Conservation (phyloP, 2,329 filamentous ascomycete species). For the Alternaria dauci region DNA sequence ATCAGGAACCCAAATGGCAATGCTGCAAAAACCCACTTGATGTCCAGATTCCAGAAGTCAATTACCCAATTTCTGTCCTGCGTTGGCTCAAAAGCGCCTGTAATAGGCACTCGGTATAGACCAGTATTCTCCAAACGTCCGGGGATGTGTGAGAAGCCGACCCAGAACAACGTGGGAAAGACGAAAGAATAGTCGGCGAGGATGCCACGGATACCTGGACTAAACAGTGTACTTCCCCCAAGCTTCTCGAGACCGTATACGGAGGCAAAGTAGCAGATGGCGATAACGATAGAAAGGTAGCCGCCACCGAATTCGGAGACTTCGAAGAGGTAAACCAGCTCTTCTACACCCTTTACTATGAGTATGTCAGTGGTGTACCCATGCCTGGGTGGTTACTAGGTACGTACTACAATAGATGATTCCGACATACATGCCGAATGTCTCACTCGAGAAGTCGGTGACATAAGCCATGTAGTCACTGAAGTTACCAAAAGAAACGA, state of each 20-base stretch:
- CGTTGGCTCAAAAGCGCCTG: constrained; percentile 59
- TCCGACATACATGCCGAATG: constrained; percentile 64
- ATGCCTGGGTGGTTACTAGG: not conserved
- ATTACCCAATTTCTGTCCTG: constrained; percentile 59
- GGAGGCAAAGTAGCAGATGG: constrained; percentile 61
- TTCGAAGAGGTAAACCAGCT: constrained; percentile 62
- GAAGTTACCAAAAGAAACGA: constrained; percentile 61
- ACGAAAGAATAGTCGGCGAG: constrained; percentile 62
- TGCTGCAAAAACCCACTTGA: constrained; percentile 63
- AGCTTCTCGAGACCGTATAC: constrained; percentile 62
- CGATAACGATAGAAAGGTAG: constrained; percentile 60
- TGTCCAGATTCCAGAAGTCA: constrained; percentile 62
- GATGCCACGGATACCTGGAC: constrained; percentile 55
- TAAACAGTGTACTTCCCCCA: constrained; percentile 56
- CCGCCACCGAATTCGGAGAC: constrained; percentile 53
- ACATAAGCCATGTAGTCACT: constrained; percentile 68
- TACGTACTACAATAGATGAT: constrained; percentile 63
- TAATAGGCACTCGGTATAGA: constrained; percentile 55
- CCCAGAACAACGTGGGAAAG: constrained; percentile 62
- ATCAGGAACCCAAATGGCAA: constrained; percentile 63
- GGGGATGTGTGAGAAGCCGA: constrained; percentile 62
- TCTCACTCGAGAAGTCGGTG: constrained; percentile 64
- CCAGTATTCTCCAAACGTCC: constrained; percentile 55
- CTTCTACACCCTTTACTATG: constrained; percentile 64
- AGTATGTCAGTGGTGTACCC: not conserved